These are phyloP conservation scores for Keithomyces neogunnii DNA, from an alignment of 2,329 filamentous ascomycete genomes.

Conservation along the genomic window DNA sequence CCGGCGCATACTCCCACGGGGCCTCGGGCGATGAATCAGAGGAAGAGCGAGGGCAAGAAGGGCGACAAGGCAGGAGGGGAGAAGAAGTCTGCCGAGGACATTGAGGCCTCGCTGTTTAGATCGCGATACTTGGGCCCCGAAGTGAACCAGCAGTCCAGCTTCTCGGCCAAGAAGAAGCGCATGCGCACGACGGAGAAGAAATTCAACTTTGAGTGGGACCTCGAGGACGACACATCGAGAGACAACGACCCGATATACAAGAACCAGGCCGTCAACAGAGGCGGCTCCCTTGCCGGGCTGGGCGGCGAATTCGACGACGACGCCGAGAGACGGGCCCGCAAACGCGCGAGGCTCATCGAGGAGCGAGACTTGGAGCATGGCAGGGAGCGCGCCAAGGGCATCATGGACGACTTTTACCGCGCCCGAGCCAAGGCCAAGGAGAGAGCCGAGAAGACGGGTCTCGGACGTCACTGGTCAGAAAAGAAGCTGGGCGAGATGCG, in stretches of 20 bases:
- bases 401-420: slow-evolving; percentile 74
- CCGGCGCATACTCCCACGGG: slow-evolving; percentile 52
- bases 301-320: slow-evolving; percentile 44
- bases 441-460: slow-evolving; percentile 60
- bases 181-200: slow-evolving; percentile 90
- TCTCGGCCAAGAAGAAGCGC: slow-evolving; percentile 93
- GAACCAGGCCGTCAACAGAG: slow-evolving; percentile 21
- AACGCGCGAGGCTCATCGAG: slow-evolving; percentile 61
- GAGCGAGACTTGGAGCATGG: slow-evolving; percentile 71
- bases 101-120: slow-evolving; percentile 66
- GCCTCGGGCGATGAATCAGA: slow-evolving; percentile 54
- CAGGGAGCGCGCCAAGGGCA: slow-evolving; percentile 63
- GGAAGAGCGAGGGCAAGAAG: slow-evolving; percentile 31
- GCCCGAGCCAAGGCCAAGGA: slow-evolving; percentile 56
- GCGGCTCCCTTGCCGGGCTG: slow-evolving; percentile 36
- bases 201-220: slow-evolving; percentile 98
- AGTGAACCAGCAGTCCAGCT: slow-evolving; percentile 71
- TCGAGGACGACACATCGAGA: slow-evolving; percentile 72
- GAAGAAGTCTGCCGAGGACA: slow-evolving; percentile 45
- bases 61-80: slow-evolving; percentile 24
- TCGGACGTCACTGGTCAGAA: slow-evolving; percentile 93
- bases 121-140: slow-evolving; percentile 89
- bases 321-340: slow-evolving; percentile 44
- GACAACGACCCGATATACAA: slow-evolving; percentile 68
- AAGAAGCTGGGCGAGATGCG: slow-evolving; percentile 91